Evolutionary conservation across 176 grass and related monocot species (phyloP).

Genomic region (Leersia perrieri): DNA sequence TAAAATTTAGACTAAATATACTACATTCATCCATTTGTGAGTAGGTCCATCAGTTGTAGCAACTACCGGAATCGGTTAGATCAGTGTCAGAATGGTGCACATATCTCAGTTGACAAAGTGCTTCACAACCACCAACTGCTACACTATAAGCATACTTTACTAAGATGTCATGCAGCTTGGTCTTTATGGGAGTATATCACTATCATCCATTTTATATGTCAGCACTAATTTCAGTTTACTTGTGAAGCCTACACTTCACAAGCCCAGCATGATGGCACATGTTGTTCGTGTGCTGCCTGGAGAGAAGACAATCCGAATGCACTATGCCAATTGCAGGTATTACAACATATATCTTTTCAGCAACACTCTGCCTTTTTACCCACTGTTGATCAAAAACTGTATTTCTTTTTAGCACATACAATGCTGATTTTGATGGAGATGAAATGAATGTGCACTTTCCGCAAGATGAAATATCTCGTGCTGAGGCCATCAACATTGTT

Average conservation of each 20-base stretch:
- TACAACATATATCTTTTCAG: slow-evolving; percentile 6
- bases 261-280: slow-evolving; percentile 99
- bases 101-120: not conserved
- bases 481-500: slow-evolving; percentile 91
- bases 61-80: not conserved
- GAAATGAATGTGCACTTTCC: slow-evolving; percentile 98
- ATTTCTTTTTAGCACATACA: slow-evolving; percentile 77
- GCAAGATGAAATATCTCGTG: slow-evolving; percentile 97
- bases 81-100: slow-evolving; percentile 6
- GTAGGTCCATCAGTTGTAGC: slow-evolving; percentile 1
- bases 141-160: not conserved
- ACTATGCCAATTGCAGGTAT: slow-evolving; percentile 99
- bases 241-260: slow-evolving; percentile 88
- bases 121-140: not conserved
- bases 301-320: slow-evolving; percentile 94
- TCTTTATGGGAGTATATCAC: not conserved
- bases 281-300: slow-evolving; percentile 85
- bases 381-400: not conserved
- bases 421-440: slow-evolving; percentile 99
- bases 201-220: slow-evolving; percentile 15
- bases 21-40: not conserved
- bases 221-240: slow-evolving; percentile 15
- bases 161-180: not conserved
- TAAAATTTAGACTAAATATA: not conserved
- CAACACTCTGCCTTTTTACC: not conserved